These are phyloP conservation scores for Sparassis latifolia DNA, from an alignment of 1,284 basidiomycete genomes.

Conservation along the genomic window DNA sequence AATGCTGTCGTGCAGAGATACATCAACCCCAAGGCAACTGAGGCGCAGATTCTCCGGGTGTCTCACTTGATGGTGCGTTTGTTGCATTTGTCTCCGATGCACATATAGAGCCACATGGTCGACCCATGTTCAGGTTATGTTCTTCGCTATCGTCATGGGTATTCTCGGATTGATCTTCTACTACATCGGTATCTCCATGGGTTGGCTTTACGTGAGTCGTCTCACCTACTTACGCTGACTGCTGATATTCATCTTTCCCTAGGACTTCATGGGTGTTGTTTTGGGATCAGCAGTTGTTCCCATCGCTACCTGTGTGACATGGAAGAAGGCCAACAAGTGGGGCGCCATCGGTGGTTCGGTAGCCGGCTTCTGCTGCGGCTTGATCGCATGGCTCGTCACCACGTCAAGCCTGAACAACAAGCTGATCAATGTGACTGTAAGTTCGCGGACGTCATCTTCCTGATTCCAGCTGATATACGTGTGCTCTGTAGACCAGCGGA, in stretches of 20 bases:
- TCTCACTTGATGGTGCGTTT: conserved; percentile 36
- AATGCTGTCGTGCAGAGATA: conserved; percentile 31
- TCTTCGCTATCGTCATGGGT: conserved; percentile 77
- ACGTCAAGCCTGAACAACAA: conserved; percentile 66
- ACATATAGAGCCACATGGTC: background rate
- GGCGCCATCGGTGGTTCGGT: conserved; percentile 73
- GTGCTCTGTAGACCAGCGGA: conserved; percentile 30
- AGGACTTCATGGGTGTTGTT: conserved; percentile 81
- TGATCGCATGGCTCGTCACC: conserved; percentile 82
- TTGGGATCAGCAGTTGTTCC: conserved; percentile 85
- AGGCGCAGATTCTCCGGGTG: conserved; percentile 49
- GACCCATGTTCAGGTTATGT: conserved; percentile 41
- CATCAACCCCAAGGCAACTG: conserved; percentile 52
- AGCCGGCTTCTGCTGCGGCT: conserved; percentile 62
- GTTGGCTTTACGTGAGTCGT: conserved; percentile 71
- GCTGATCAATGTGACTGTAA: conserved; percentile 65
- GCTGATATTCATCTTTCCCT: background rate
- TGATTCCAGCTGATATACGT: conserved; percentile 1
- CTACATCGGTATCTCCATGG: conserved; percentile 87
- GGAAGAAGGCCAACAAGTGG: conserved; percentile 78
- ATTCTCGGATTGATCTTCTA: conserved; percentile 81
- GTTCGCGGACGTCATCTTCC: conserved; percentile 16
- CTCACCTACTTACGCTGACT: background rate
- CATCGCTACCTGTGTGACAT: conserved; percentile 78
- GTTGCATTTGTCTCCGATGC: background rate